These are phyloP conservation scores for Ustilago loliicola DNA, from an alignment of 1,284 basidiomycete species.

Conservation along the genomic window DNA sequence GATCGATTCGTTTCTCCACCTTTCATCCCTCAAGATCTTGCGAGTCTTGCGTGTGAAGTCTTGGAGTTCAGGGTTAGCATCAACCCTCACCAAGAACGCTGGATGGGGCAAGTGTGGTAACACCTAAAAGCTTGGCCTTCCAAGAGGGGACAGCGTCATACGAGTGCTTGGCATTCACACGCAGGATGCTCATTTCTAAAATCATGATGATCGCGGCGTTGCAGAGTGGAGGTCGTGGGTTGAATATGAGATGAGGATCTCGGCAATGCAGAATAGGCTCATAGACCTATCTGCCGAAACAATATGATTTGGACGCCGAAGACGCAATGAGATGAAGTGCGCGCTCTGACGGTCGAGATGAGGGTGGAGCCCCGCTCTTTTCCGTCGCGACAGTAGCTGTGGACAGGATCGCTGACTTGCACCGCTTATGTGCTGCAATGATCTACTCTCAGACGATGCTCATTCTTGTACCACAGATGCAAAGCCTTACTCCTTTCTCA, in stretches of 20 bases:
- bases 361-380: slow-evolving; percentile 8
- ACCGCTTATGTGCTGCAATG: not conserved
- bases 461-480: not conserved
- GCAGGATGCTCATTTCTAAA: slow-evolving; percentile 5
- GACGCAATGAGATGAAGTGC: not conserved
- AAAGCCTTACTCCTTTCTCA: not conserved
- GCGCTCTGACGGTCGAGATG: not conserved
- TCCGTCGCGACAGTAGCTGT: not conserved
- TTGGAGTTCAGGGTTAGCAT: too few relatives aligned
- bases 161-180: slow-evolving; percentile 1
- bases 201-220: not conserved
- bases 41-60: too few relatives aligned
- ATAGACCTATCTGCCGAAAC: slow-evolving; percentile 7
- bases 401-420: not conserved
- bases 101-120: too few relatives aligned
- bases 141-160: not conserved
- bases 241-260: slow-evolving; percentile 1
- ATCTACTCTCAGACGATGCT: too few relatives aligned
- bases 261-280: slow-evolving; percentile 6
- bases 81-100: too few relatives aligned
- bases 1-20: not conserved
- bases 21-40: not conserved
- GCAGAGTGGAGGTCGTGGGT: not conserved
- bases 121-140: too few relatives aligned
- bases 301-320: slow-evolving; percentile 3